Conservation (phyloP, 179 eudicot species). For the Gypsophila paniculata region DNA sequence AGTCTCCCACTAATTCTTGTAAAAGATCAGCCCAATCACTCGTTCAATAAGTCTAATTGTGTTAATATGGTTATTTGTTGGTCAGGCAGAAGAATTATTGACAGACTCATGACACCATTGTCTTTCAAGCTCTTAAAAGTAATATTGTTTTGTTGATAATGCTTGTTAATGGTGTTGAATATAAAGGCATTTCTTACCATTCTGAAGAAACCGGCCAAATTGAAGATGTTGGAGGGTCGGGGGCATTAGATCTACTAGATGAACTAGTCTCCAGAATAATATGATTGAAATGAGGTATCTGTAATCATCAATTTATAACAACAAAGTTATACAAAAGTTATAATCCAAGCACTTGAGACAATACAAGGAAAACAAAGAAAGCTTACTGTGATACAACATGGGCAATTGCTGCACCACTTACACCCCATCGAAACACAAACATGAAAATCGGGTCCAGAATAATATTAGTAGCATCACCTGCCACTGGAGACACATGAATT, state of each 20-base stretch:
- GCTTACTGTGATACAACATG: constrained; percentile 50
- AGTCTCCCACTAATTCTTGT: background rate
- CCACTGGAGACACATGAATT: constrained; percentile 28
- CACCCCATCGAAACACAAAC: constrained; percentile 42
- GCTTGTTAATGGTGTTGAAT: background rate
- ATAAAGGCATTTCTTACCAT: constrained; percentile 37
- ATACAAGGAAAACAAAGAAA: background rate
- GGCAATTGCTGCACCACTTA: constrained; percentile 52
- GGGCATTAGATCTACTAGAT: constrained; percentile 63
- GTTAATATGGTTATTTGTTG: background rate
- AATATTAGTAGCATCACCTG: constrained; percentile 43
- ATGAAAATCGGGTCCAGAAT: constrained; percentile 46
- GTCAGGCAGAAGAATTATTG: background rate
- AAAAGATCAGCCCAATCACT: background rate
- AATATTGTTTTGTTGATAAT: background rate
- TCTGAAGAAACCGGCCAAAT: constrained; percentile 60
- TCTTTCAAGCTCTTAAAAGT: background rate
- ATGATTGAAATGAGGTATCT: constrained; percentile 66
- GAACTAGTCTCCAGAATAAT: constrained; percentile 59
- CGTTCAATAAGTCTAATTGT: background rate
- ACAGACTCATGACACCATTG: background rate
- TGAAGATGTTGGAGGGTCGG: constrained; percentile 51
- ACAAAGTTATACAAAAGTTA: background rate
- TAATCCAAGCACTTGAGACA: background rate
- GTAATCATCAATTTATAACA: constrained; percentile 6